These are phyloP conservation scores for Cephaloascus fragrans DNA, from an alignment of 805 yeast species.

Conservation along the genomic window DNA sequence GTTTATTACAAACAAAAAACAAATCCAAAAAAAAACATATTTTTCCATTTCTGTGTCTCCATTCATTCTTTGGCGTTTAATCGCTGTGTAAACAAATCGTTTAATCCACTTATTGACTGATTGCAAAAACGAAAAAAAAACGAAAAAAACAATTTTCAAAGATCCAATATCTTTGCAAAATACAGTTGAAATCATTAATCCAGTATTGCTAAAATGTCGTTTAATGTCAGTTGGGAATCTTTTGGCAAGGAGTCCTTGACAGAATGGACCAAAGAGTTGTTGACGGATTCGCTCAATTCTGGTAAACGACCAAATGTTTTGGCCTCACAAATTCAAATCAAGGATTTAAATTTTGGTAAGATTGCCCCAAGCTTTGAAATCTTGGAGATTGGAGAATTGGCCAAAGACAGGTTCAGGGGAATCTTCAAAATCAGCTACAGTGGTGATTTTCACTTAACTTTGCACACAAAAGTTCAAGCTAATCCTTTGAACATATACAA, in stretches of 20 bases:
- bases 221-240: conserved; percentile 69
- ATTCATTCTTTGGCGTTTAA: no score
- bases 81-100: no score
- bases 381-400: conserved; percentile 75
- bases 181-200: no score
- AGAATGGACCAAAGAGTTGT: conserved; percentile 51
- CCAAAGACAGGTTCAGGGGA: conserved; percentile 67
- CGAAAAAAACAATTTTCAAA: no score
- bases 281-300: conserved; percentile 65
- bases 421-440: conserved; percentile 68
- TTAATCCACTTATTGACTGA: no score
- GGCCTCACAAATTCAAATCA: conserved; percentile 58
- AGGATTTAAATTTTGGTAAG: conserved; percentile 64
- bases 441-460: conserved; percentile 68
- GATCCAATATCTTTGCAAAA: no score
- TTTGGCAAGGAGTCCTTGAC: conserved; percentile 57
- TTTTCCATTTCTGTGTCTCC: no score
- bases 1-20: no score
- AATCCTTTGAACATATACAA: conserved; percentile 66
- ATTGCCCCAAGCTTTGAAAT: conserved; percentile 70
- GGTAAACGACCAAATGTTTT: conserved; percentile 64
- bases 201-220: no score
- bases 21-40: no score
- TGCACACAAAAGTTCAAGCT: conserved; percentile 76
- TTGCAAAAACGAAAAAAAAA: no score